Base-by-base conservation (phyloP, 306 rosid species). In the Casuarina glauca region DNA sequence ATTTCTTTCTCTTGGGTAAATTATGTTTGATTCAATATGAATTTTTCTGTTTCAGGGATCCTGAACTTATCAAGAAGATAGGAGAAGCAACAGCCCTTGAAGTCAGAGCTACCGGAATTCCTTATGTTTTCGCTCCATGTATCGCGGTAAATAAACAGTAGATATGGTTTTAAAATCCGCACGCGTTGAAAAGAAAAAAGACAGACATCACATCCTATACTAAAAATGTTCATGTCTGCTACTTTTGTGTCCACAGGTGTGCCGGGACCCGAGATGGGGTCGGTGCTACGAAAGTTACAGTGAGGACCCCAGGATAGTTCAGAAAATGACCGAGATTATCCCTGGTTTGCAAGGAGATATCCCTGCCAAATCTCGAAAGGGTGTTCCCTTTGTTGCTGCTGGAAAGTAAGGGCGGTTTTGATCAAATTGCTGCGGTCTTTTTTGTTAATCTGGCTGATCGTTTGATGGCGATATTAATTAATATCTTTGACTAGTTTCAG, bases 231-330 rank as follows among this genome's bases (percentile, higher is more conserved):
- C 41, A 63, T 51, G 50, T 48, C 44, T 62, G 4, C 64, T 73
- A 2, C 15, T 64, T 55, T 54, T 48, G 43, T 72, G 62, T 80
- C 86, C 20, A 48, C 83, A 92, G 98, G 98, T 95, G 19, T 95
- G 98, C 86, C 83, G 97, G 76, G 97, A 95, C 87, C 98, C 98
- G n/a, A 89, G 98, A 78, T 95, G 98, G 98, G 98, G 98, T 50
- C 87, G 98, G 72, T 95, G 98, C 89, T 95, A 91, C 0, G 98
- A 95, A 86, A 95, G 98, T 88, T 95, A 95, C 78, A 95, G 98
- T 39, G 98, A 92, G 80, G 97, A 92, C 62, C 89, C 84, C 42
- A 83, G 48, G 70, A 87, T 95, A 83, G 98, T 92, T 84, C 86
- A 83, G 82, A 38, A 81, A 46, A 91, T 95, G 97, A 95, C 97